Conservation (phyloP, 495 filamentous ascomycete genomes). For the Penicillium atrosanguineum region DNA sequence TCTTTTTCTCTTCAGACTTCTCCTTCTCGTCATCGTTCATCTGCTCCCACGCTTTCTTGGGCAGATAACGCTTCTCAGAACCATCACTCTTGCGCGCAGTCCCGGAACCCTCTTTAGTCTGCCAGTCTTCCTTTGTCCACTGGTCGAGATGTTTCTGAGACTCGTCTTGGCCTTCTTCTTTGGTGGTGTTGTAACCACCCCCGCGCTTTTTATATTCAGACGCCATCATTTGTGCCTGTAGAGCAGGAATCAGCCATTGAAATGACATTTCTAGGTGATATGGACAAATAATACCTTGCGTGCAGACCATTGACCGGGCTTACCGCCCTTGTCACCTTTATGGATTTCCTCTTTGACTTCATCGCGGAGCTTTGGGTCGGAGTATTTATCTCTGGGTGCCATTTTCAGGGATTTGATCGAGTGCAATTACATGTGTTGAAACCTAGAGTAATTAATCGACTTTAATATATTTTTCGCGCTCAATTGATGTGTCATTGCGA, state of each 20-base stretch:
- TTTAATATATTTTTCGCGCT: background rate
- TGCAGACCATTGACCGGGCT: conserved; percentile 50
- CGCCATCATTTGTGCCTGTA: conserved; percentile 49
- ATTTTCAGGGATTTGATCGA: conserved; percentile 23
- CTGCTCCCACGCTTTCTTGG: conserved; percentile 49
- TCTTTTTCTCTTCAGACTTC: conserved; percentile 45
- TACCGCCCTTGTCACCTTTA: conserved; percentile 45
- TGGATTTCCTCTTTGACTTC: conserved; percentile 48
- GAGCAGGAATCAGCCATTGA: background rate
- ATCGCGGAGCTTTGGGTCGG: conserved; percentile 46
- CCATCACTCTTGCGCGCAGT: conserved; percentile 44
- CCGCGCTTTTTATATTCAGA: conserved; percentile 51
- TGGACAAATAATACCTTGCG: conserved; percentile 34
- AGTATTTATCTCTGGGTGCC: conserved; percentile 48
- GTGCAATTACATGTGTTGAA: background rate
- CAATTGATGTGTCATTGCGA: background rate
- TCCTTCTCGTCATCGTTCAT: conserved; percentile 46
- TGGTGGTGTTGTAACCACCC: conserved; percentile 45
- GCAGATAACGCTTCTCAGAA: conserved; percentile 45
- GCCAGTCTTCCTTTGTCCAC: conserved; percentile 50
- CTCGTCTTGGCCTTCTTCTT: conserved; percentile 37
- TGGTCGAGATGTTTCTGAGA: conserved; percentile 42
- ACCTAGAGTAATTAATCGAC: background rate
- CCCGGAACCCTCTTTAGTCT: conserved; percentile 49
- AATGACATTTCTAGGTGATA: background rate